A percentile compares a stretch with the other conserved stretches of the same genome.
Conservation (phyloP, 768 basidiomycete genomes). For the Phylloporus scabripes region DNA sequence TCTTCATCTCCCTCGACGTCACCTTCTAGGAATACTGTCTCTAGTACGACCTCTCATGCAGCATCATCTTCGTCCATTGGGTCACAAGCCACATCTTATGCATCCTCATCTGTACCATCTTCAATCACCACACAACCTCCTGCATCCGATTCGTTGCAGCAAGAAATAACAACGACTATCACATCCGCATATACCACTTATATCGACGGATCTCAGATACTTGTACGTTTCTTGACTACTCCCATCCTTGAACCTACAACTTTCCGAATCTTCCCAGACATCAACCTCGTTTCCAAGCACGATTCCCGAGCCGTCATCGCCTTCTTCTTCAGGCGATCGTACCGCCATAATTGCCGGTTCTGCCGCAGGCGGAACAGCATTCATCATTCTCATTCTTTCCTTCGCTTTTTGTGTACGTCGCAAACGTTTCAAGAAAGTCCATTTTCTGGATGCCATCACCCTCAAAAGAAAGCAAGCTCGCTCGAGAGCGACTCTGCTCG, state of each 20-base stretch:
- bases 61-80: neutral
- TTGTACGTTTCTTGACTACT: conserved; percentile 12
- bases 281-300: conserved; percentile 14
- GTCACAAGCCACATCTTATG: neutral
- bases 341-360: conserved; percentile 40
- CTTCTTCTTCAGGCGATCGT: conserved; percentile 18
- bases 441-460: conserved; percentile 27
- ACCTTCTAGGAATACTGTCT: neutral
- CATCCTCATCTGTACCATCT: conserved; percentile 2
- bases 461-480: conserved; percentile 16
- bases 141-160: conserved; percentile 4
- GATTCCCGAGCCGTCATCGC: conserved; percentile 6
- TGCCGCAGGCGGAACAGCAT: conserved; percentile 33
- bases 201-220: conserved; percentile 9
- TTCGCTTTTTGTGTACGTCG: conserved; percentile 35
- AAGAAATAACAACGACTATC: conserved; percentile 13
- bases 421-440: conserved; percentile 32
- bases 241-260: neutral
- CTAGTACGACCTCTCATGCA: neutral
- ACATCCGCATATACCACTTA: conserved; percentile 18
- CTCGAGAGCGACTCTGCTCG: conserved; percentile 20
- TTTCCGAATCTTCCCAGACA: conserved; percentile 6
- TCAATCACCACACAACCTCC: conserved; percentile 3
- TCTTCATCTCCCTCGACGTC: neutral
- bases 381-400: conserved; percentile 34